Evolutionary conservation across 148 eudicot species (phyloP).

Genomic region (Vaccinium corymbosum): DNA sequence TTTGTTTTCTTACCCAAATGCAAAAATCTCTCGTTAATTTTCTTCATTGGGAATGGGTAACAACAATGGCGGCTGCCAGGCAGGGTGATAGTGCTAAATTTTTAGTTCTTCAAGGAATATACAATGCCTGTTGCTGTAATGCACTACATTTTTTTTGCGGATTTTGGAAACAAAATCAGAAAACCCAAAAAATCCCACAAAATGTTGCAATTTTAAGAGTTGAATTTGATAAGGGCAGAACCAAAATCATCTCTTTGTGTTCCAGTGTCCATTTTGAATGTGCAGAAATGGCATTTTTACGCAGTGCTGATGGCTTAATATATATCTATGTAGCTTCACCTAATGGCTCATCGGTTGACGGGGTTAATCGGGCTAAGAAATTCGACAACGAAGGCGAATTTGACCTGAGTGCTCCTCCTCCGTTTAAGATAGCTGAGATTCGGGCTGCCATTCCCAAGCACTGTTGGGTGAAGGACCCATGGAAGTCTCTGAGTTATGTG

Average conservation of each 20-base stretch:
- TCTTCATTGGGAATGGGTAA: neutral
- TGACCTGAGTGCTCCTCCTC: slow-evolving; percentile 35
- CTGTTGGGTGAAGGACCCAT: slow-evolving; percentile 40
- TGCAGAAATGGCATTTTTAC: neutral
- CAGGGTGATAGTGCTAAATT: neutral
- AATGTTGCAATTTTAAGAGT: neutral
- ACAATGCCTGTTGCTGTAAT: neutral
- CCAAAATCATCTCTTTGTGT: neutral
- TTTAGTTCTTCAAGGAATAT: too few relatives aligned
- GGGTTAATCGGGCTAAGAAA: neutral
- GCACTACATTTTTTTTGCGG: neutral
- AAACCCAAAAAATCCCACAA: neutral
- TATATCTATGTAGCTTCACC: neutral
- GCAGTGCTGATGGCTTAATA: neutral
- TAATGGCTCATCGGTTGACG: neutral
- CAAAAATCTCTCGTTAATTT: neutral
- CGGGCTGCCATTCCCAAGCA: slow-evolving; percentile 38
- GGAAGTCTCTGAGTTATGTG: slow-evolving; percentile 34
- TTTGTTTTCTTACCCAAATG: neutral
- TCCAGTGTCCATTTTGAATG: neutral
- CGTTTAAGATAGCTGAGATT: slow-evolving; percentile 33
- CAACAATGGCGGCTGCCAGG: neutral
- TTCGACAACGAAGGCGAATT: slow-evolving; percentile 22
- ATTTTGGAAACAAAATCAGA: too few relatives aligned
- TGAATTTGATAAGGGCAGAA: neutral